phyloP scores from a whole-genome alignment of 2,329 filamentous ascomycete species.

The Diaporthe sp. region DNA sequence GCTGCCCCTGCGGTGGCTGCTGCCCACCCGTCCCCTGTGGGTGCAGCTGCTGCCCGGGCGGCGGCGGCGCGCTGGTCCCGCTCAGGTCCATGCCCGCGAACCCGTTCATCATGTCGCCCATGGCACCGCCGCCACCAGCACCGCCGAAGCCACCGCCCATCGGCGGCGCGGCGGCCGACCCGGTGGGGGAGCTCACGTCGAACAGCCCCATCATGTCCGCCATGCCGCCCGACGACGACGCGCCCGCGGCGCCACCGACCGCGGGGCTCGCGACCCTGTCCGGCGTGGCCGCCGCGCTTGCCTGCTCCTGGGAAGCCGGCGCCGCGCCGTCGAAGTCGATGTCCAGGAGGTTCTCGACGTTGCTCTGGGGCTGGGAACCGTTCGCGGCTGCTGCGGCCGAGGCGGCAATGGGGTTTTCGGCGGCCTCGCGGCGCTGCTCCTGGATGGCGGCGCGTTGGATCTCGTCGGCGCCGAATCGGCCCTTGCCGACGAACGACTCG shows the following conservation, averaged over 20 bases:
- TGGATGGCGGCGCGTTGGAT: slow-evolving; percentile 97
- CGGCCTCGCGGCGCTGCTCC: slow-evolving; percentile 92
- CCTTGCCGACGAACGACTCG: slow-evolving; percentile 97
- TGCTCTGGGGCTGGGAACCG: slow-evolving; percentile 72
- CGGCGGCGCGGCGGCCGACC: slow-evolving; percentile 51
- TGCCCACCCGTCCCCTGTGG: slow-evolving; percentile 54
- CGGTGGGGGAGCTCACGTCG: slow-evolving; percentile 64
- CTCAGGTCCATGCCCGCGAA: slow-evolving; percentile 86
- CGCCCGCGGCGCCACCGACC: slow-evolving; percentile 49
- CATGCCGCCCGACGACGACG: slow-evolving; percentile 62
- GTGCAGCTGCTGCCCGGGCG: slow-evolving; percentile 71
- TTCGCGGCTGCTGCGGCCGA: slow-evolving; percentile 77
- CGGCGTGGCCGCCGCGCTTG: slow-evolving; percentile 70
- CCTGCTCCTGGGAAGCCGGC: slow-evolving; percentile 83
- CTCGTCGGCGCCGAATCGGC: slow-evolving; percentile 91
- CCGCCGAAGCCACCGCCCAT: slow-evolving; percentile 6
- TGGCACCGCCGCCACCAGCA: slow-evolving; percentile 52
- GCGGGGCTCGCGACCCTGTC: slow-evolving; percentile 77
- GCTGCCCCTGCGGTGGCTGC: slow-evolving; percentile 49
- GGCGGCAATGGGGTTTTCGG: slow-evolving; percentile 94
- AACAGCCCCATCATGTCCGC: slow-evolving; percentile 80
- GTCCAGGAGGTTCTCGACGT: slow-evolving; percentile 94
- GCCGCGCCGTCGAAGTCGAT: slow-evolving; percentile 78
- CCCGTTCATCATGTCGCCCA: slow-evolving; percentile 92
- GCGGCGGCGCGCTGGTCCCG: slow-evolving; percentile 73